Evolutionary conservation across 192 early-diverging fungal species (phyloP), one percentile per base, ranked within the genome.

Genomic region (Coemansia sp.): DNA sequence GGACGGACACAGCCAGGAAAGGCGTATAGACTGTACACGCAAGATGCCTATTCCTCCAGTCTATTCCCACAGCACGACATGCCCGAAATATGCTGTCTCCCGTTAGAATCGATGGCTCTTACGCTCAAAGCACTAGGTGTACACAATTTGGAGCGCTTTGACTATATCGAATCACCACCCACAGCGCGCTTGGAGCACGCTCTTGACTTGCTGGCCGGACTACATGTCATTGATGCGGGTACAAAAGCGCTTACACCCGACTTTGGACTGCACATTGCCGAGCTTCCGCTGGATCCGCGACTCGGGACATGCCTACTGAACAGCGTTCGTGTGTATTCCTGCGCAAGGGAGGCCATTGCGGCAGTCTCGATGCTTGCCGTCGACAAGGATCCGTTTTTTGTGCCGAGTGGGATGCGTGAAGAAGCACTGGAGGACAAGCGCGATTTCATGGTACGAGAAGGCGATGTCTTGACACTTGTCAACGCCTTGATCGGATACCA

Each of bases 121-220:
- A 84, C 85, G 37, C 86, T 98, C 39, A 95, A 94, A 79, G 90
- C 91, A 15, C 88, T 99, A 73, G 96, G 95, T 21, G 95, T 99
- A 70, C 92, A 91, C 59, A 92, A 99, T 66, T 80, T 99, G 49
- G 84, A 97, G n/a, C 89, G 91, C 36, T 99, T 99, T 82, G 95
- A 94, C 60, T 99, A 95, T 75, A 89, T 99, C 85, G 95, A 98
- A 80, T 90, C 94, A 32, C 95, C 97, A 62, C 97, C 97, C 18
- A 91, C 96, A 0, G 92, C 95, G 60, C 92, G 92, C 4, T 67
- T 99, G 56, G 90, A 95, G 48, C 87, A 90, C 0, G 94, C 97
- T 4, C 80, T 98, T 61, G 94, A 93, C 71, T 82, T 91, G 39
- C 72, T 99, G 39, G 95, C 87, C 69, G 90, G 89, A n/a, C 77